Conservation (phyloP, 495 filamentous ascomycete species). For the Aspergillus carlsbadensis region DNA sequence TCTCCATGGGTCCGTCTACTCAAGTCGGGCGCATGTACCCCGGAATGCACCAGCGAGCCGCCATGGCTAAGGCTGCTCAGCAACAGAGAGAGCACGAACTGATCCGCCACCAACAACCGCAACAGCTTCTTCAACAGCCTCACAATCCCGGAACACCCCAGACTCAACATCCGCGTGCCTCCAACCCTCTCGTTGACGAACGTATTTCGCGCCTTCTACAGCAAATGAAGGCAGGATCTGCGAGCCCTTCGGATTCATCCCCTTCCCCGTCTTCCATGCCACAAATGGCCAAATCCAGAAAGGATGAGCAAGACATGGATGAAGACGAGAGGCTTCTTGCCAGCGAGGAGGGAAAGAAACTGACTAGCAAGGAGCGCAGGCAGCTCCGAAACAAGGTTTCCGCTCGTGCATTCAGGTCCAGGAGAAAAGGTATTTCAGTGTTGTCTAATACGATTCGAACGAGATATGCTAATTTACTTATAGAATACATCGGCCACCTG, state of each 20-base stretch:
- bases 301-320: constrained; percentile 98
- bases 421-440: constrained; percentile 80
- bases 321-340: constrained; percentile 91
- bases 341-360: constrained; percentile 96
- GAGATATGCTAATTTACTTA: constrained; percentile 44
- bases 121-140: constrained; percentile 32
- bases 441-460: background rate
- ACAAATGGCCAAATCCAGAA: constrained; percentile 64
- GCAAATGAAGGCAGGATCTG: constrained; percentile 73
- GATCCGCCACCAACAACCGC: constrained; percentile 55
- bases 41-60: constrained; percentile 88
- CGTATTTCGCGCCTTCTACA: constrained; percentile 81
- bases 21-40: constrained; percentile 75
- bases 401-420: constrained; percentile 89
- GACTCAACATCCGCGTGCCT: constrained; percentile 46
- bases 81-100: constrained; percentile 65
- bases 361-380: constrained; percentile 89
- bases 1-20: constrained; percentile 45
- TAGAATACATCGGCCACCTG: constrained; percentile 94
- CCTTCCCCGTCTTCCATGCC: constrained; percentile 42
- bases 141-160: constrained; percentile 27
- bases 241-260: constrained; percentile 50
- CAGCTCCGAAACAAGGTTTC: constrained; percentile 98
- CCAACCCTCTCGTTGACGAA: constrained; percentile 75
- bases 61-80: constrained; percentile 70